Conservation (phyloP, 2,329 filamentous ascomycete species). For the Sclerotinia minor region DNA sequence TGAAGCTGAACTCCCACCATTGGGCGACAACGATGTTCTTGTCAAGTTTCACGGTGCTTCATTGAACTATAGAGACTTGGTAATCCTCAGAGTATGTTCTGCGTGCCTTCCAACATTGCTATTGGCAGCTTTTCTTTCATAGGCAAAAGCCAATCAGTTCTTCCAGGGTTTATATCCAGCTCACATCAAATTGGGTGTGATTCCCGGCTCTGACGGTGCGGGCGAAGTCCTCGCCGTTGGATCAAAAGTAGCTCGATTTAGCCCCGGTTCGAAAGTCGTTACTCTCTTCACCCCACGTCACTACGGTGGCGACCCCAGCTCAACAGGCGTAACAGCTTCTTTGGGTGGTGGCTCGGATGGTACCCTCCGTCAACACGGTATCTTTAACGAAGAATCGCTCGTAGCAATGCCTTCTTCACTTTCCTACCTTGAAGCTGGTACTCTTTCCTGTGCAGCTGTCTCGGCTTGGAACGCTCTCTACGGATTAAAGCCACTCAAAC, state of each 20-base stretch:
- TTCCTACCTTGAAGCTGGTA: conserved; percentile 49
- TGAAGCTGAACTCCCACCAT: conserved; percentile 42
- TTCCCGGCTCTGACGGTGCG: conserved; percentile 46
- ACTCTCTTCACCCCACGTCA: conserved; percentile 58
- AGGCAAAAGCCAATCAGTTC: not conserved
- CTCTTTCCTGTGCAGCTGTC: conserved; percentile 53
- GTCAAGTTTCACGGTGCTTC: conserved; percentile 50
- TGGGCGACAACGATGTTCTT: conserved; percentile 56
- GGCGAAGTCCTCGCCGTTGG: conserved; percentile 54
- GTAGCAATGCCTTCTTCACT: conserved; percentile 57
- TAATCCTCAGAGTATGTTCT: conserved; percentile 41
- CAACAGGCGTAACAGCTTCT: conserved; percentile 45
- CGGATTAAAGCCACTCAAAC: conserved; percentile 45
- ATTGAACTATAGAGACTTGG: conserved; percentile 46
- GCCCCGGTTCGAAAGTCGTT: conserved; percentile 59
- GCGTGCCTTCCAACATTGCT: no score
- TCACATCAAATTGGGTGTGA: conserved; percentile 30
- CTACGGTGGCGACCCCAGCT: conserved; percentile 34
- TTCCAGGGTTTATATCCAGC: conserved; percentile 38
- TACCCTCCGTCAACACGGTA: conserved; percentile 51
- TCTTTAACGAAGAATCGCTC: conserved; percentile 57
- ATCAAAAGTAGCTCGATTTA: conserved; percentile 55
- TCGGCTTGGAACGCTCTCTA: conserved; percentile 61
- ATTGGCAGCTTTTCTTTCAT: not conserved
- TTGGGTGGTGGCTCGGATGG: conserved; percentile 56